Base-by-base conservation (phyloP, 2,329 filamentous ascomycete genomes). In the Pseudogymnoascus sp. region DNA sequence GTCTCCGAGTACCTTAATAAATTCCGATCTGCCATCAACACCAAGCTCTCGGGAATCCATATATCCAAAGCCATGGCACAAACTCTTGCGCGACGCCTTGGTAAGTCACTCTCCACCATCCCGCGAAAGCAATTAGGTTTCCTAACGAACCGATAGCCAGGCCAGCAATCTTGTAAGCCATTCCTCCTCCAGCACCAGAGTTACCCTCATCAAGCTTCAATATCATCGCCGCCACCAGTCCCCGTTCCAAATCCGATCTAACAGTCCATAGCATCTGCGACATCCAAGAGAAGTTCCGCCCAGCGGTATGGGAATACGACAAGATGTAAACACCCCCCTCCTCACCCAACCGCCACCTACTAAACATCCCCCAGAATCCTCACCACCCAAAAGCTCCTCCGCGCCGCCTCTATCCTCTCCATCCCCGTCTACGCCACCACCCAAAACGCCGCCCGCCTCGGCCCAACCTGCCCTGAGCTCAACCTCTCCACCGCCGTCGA, bases 221-320 rank as follows among this genome's bases (percentile, higher is more conserved):
- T 41, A 38, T 45, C 62, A 16, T 62, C 49, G 38, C 33, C 12
- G 5, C 2, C 14, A 28, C n/a, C 12, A 14, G 23, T 12, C 23
- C n/a, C 12, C 19, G 5, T 39, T 30, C 5, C n/a, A 11, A 49
- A n/a, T 5, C 8, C 60, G 5, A 60, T 23, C 60, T 62, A 33
- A 49, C 38, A 45, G 14, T 9, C 19, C 28, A 59, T 14, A 97
- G 92, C 71, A 84, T 97, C 72, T 97, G 93, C 78, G 93, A 97
- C 72, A 81, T 97, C 66, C 93, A 97, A 78, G 93, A 97, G 69
- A 95, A 92, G 75, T 97, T 97, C 77, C 84, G 91, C 65, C 79
- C 80, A 7, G 88, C 87, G 62, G 96, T 97, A 70, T 84, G 88
- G 77, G 87, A 95, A 72, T 97, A 92, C 72, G 84, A 90, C 66